Base-by-base conservation (phyloP, 106 monocot species). In the Cymbidium sinense region DNA sequence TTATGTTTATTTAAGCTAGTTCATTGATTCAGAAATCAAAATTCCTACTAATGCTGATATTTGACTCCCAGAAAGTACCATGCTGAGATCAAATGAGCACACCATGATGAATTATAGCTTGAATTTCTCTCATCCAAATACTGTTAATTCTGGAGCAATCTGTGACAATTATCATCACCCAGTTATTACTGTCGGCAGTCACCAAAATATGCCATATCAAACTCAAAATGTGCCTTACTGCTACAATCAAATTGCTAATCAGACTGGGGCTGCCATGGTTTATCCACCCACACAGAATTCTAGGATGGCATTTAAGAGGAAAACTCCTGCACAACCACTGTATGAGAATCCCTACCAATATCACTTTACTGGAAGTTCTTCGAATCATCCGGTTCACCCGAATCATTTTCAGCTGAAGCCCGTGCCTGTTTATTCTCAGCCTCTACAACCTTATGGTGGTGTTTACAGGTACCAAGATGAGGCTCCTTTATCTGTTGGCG, bases 271-370 rank as follows among this genome's bases (percentile, higher is more conserved):
- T 4, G 21, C 20, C 35, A 71, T 37, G 17, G 13, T 37, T 71
- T 37, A 34, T 39, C 36, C 71, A 31, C 71, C 18, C 10, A 37
- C 34, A 37, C 37, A 19, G 36, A 34, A 21, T 71, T 28, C 30
- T 37, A 37, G 71, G 71, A 37, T 67, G 30, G 28, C 37, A 34
- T 71, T 71, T 17, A 71, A 71, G 37, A 71, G 71, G 36, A 71
- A 71, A 21, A 23, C 58, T 58, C 36, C 34, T 34, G 11, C 71
- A 37, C 36, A 34, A 19, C 35, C 36, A 21, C 21, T 18, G 20
- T 67, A 30, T 17, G 31, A 71, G 19, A 37, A 71, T 37, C 15
- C 18, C 37, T 35, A 20, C 5, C 1, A 37, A 4, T 36, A 71
- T 37, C 36, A 21, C 20, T 71, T 19, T 71, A 20, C 71, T 35